A percentile compares a stretch with the other conserved stretches of the same genome.
phyloP scores from a whole-genome alignment of 805 yeast species.

The Candida tibetensis region DNA sequence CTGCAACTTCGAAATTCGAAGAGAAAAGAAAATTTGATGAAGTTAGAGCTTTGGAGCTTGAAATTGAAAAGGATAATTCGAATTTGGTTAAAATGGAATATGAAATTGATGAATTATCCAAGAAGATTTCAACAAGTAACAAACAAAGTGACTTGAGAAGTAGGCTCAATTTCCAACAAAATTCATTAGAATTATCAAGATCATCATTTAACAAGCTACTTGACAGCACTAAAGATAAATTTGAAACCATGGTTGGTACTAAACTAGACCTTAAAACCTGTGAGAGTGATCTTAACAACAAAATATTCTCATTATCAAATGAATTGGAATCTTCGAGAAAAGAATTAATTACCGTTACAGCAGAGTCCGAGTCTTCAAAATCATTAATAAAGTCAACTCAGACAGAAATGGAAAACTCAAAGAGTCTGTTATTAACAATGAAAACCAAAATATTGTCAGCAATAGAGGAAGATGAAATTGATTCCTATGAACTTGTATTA shows the following conservation, averaged over 20 bases:
- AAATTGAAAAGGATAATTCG: slow-evolving; percentile 38
- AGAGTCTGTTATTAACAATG: slow-evolving; percentile 4
- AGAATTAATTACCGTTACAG: slow-evolving; percentile 1
- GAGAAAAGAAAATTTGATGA: slow-evolving; percentile 17
- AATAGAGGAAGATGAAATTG: slow-evolving; percentile 38
- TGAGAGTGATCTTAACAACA: slow-evolving; percentile 10
- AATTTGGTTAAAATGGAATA: slow-evolving; percentile 29
- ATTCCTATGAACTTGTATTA: slow-evolving; percentile 49
- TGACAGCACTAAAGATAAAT: slow-evolving; percentile 18
- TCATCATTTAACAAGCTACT: slow-evolving; percentile 26
- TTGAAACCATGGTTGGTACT: slow-evolving; percentile 16
- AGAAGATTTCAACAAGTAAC: slow-evolving; percentile 49
- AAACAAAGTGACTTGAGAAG: slow-evolving; percentile 60
- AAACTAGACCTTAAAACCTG: slow-evolving; percentile 14
- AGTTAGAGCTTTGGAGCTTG: slow-evolving; percentile 24
- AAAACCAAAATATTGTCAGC: slow-evolving; percentile 20
- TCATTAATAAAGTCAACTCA: slow-evolving; percentile 3
- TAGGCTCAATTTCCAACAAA: slow-evolving; percentile 45
- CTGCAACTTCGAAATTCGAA: slow-evolving; percentile 34
- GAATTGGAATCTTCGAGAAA: slow-evolving; percentile 5
- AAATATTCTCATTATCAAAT: neutral
- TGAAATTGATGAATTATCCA: slow-evolving; percentile 51
- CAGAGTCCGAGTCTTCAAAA: slow-evolving; percentile 6
- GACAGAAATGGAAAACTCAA: slow-evolving; percentile 3
- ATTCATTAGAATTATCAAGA: slow-evolving; percentile 32